Conservation (phyloP, 2,329 filamentous ascomycete genomes). For the Fusarium compactum region DNA sequence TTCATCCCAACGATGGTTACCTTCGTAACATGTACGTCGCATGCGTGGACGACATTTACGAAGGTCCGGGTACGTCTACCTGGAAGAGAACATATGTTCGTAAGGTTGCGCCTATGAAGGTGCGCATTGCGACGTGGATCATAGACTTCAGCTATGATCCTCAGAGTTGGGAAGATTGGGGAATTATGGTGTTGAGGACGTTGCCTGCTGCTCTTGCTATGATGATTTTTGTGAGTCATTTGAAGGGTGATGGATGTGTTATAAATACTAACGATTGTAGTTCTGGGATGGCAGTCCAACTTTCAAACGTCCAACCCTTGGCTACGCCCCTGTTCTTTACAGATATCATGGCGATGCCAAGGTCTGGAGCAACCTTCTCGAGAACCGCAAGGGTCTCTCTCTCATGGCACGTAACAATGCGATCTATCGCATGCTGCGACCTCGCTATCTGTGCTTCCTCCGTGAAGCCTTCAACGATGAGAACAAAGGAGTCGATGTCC, state of each 20-base stretch:
- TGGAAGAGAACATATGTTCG: constrained; percentile 47
- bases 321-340: constrained; percentile 45
- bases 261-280: neutral
- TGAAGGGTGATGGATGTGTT: too few relatives aligned
- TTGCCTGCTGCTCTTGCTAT: constrained; percentile 45
- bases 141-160: constrained; percentile 46
- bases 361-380: constrained; percentile 47
- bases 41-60: constrained; percentile 44
- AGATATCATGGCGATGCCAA: constrained; percentile 43
- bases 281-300: constrained; percentile 44
- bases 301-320: constrained; percentile 24
- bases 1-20: constrained; percentile 45
- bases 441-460: constrained; percentile 46
- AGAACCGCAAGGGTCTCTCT: constrained; percentile 42
- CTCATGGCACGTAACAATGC: constrained; percentile 42
- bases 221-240: constrained; percentile 39
- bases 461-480: constrained; percentile 41
- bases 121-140: constrained; percentile 46
- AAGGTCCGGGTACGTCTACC: constrained; percentile 44
- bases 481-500: constrained; percentile 43
- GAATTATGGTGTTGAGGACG: constrained; percentile 43
- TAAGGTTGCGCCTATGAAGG: constrained; percentile 44
- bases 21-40: constrained; percentile 47
- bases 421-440: constrained; percentile 40
- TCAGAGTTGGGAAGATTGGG: constrained; percentile 45